A percentile compares a stretch with the other conserved stretches of the same genome.
Evolutionary conservation across 805 yeast genomes (phyloP).

Genomic region (Teunomyces cretensis): DNA sequence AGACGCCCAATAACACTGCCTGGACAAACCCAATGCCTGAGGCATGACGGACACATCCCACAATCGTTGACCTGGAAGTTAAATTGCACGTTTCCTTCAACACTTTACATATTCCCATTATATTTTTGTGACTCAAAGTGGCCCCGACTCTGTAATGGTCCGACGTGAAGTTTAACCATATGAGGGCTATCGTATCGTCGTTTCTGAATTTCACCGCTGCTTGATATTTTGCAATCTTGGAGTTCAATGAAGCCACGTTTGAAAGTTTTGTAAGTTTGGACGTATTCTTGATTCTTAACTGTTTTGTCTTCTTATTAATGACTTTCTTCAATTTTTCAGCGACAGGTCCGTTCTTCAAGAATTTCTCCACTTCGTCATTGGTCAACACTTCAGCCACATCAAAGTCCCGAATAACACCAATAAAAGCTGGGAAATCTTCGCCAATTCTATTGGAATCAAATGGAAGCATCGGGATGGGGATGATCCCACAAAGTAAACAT

Average conservation of each 20-base stretch:
- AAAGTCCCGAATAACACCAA: constrained; percentile 66
- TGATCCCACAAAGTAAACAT: constrained; percentile 76
- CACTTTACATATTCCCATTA: constrained; percentile 80
- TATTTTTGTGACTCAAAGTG: constrained; percentile 55
- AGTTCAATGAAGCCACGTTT: constrained; percentile 39
- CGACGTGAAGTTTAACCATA: constrained; percentile 70
- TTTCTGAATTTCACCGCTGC: constrained; percentile 38
- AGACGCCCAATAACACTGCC: constrained; percentile 80
- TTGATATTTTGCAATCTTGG: constrained; percentile 44
- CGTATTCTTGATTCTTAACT: constrained; percentile 66
- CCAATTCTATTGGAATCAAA: constrained; percentile 62
- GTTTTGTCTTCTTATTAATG: constrained; percentile 27
- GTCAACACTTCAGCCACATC: constrained; percentile 71
- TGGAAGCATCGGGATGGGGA: constrained; percentile 76
- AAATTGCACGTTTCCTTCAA: constrained; percentile 90
- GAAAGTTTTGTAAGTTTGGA: constrained; percentile 50
- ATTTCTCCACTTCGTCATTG: constrained; percentile 70
- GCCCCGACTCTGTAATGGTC: constrained; percentile 68
- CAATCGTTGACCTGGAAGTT: constrained; percentile 64
- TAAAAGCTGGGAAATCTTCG: constrained; percentile 72
- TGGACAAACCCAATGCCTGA: constrained; percentile 87
- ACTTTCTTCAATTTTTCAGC: constrained; percentile 56
- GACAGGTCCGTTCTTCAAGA: constrained; percentile 66
- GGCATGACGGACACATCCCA: constrained; percentile 85
- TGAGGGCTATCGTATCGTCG: constrained; percentile 49